A percentile compares a stretch with the other conserved stretches of the same genome.
phyloP scores from a whole-genome alignment of 768 basidiomycete species.

The Leucosporidium scottii region DNA sequence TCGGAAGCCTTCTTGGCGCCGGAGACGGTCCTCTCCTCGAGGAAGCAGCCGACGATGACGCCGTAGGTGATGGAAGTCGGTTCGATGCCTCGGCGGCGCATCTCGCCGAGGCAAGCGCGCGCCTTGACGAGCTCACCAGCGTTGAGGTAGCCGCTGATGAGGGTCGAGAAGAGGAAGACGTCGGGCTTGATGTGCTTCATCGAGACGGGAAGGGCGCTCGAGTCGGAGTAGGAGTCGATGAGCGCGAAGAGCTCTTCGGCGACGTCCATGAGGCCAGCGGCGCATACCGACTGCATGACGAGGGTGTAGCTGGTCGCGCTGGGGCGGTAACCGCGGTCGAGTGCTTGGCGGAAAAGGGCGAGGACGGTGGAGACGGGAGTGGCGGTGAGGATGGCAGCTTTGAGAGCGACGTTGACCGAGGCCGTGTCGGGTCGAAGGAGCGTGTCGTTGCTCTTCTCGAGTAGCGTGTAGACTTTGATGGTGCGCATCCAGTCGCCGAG shows the following conservation, averaged over 20 bases:
- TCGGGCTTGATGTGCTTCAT: conserved; percentile 12
- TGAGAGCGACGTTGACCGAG: conserved; percentile 69
- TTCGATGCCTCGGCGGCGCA: conserved; percentile 57
- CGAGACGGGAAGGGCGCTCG: conserved; percentile 3
- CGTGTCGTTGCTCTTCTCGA: conserved; percentile 40
- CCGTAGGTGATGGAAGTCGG: conserved; percentile 64
- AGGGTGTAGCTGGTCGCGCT: conserved; percentile 62
- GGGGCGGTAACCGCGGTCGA: conserved; percentile 52
- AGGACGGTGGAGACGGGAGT: conserved; percentile 64
- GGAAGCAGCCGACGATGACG: conserved; percentile 54
- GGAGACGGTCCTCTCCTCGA: background rate
- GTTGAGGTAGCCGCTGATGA: conserved; percentile 67
- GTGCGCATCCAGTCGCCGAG: conserved; percentile 71
- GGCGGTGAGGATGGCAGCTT: conserved; percentile 73
- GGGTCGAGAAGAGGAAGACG: conserved; percentile 56
- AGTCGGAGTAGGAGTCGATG: conserved; percentile 52
- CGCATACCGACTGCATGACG: conserved; percentile 73
- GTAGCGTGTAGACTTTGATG: conserved; percentile 60
- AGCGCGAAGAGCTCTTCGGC: conserved; percentile 62
- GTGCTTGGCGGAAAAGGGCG: conserved; percentile 50
- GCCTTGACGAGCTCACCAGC: conserved; percentile 52
- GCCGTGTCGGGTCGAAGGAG: conserved; percentile 44
- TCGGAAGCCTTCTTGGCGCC: background rate
- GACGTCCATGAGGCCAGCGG: conserved; percentile 57
- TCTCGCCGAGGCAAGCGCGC: conserved; percentile 61